Evolutionary conservation across 208 protist genomes (phyloP), one percentile per base, ranked within the genome.

Genomic region (Phytomonas serpens): DNA sequence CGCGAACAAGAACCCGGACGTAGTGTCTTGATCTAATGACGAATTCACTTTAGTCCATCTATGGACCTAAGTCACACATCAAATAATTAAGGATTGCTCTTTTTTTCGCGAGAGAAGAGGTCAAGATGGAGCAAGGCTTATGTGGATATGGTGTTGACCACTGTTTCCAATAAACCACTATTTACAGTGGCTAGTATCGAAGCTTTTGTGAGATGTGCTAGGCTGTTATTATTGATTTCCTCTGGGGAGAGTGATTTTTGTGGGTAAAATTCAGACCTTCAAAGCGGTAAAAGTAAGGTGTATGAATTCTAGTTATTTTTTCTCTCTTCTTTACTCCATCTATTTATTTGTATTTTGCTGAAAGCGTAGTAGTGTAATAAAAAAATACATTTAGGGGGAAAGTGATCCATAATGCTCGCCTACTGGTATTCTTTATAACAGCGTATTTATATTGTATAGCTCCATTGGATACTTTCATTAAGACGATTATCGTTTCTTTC

Each of bases 231-330:
- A 5, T 47, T 19, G 34, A 31, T 14, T 47, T 68, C 16, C 14
- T 38, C 38, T 0, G n/a, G 38, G 6, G 13, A 32, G 30, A 7
- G 69, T 40, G 31, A 40, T 67, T 71, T 69, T 29, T 69, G 6
- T 75, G 31, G 3, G 23, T 47, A 70, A 70, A 52, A 62, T 42
- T 52, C 19, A 63, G 23, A 64, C 23, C 14, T 64, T 65, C 16
- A 42, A 64, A 32, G 7, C 3, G 19, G 23, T 42, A 19, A 63
- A 62, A 42, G 51, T 14, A 69, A 27, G 19, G 4, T 63, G 23
- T 16, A n/a, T 19, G 14, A 9, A 70, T 27, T 2, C 4, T 62
- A 62, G 7, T 42, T 64, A 29, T 47, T 7, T 16, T 47, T 33
- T 33, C 23, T 29, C 27, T 31, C n/a, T 68, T 2, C 65, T 32